These are phyloP conservation scores for Exophiala xenobiotica DNA, from an alignment of 2,329 filamentous ascomycete species.

Conservation along the genomic window DNA sequence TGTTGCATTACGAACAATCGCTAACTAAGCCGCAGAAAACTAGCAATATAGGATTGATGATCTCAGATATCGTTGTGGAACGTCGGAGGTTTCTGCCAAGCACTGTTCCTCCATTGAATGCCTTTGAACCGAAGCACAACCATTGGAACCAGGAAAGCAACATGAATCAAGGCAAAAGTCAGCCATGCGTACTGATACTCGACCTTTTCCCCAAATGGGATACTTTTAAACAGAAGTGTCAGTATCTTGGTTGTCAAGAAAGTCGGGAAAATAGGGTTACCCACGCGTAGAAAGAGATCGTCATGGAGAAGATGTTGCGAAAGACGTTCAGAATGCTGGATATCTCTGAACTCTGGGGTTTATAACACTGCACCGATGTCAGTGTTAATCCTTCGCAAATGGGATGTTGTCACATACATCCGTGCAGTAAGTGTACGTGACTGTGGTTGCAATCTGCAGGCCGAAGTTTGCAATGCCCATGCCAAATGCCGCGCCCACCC, in stretches of 20 bases:
- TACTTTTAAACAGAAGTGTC: conserved; percentile 13
- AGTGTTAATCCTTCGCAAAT: not conserved
- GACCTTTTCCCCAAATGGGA: conserved; percentile 33
- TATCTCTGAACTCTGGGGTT: conserved; percentile 39
- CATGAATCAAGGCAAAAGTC: conserved; percentile 32
- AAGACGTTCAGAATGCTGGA: conserved; percentile 37
- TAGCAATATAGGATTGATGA: not conserved
- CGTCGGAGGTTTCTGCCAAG: conserved; percentile 19
- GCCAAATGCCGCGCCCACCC: conserved; percentile 38
- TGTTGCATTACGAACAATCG: too few species aligned
- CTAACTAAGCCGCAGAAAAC: too few species aligned
- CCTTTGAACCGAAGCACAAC: conserved; percentile 31
- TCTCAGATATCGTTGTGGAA: conserved; percentile 18
- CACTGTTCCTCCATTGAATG: conserved; percentile 23
- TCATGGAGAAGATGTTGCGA: conserved; percentile 37
- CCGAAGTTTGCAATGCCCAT: conserved; percentile 39
- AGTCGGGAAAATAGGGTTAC: not conserved
- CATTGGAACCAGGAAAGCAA: conserved; percentile 31
- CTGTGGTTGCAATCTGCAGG: conserved; percentile 39
- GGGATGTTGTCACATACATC: conserved; percentile 29
- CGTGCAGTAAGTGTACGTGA: conserved; percentile 38
- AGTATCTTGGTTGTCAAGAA: not conserved
- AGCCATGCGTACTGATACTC: conserved; percentile 35
- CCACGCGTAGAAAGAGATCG: conserved; percentile 36
- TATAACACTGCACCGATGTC: conserved; percentile 33